Conservation (phyloP, 164 flowering plant genomes). For the Brasenia schreberi region DNA sequence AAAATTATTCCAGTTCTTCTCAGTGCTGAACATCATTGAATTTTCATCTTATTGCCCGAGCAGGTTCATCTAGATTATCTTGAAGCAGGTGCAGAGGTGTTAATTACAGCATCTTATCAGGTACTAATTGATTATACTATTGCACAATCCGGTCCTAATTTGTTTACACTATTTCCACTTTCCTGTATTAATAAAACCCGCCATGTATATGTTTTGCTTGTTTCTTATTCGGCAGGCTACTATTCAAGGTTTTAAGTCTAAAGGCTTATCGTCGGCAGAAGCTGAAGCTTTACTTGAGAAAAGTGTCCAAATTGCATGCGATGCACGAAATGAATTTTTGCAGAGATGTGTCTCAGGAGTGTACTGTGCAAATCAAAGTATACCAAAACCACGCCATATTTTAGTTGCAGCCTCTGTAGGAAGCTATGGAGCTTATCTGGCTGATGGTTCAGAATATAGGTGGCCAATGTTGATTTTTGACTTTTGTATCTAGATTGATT, state of each 20-base stretch:
- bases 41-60: constrained; percentile 1
- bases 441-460: constrained; percentile 70
- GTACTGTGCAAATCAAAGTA: constrained; percentile 9
- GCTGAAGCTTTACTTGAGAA: constrained; percentile 36
- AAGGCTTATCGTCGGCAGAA: constrained; percentile 37
- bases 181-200: neutral
- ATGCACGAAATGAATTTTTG: constrained; percentile 37
- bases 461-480: constrained; percentile 4
- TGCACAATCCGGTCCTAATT: neutral
- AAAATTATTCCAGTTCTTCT: too few relatives aligned
- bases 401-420: constrained; percentile 60
- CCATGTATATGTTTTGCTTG: too few relatives aligned
- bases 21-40: too few relatives aligned
- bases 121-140: constrained; percentile 11
- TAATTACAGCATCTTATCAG: constrained; percentile 73
- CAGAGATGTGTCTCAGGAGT: constrained; percentile 9
- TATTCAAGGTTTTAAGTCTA: constrained; percentile 42
- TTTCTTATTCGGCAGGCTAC: constrained; percentile 30
- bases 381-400: constrained; percentile 20
- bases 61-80: constrained; percentile 73
- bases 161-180: neutral
- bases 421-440: constrained; percentile 59
- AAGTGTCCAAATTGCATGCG: constrained; percentile 47
- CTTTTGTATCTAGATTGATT: neutral
- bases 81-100: constrained; percentile 62